A percentile compares a stretch with the other conserved stretches of the same genome.
These are phyloP conservation scores for Cystobasidium onofrii DNA, from an alignment of 768 basidiomycete species.

Conservation along the genomic window DNA sequence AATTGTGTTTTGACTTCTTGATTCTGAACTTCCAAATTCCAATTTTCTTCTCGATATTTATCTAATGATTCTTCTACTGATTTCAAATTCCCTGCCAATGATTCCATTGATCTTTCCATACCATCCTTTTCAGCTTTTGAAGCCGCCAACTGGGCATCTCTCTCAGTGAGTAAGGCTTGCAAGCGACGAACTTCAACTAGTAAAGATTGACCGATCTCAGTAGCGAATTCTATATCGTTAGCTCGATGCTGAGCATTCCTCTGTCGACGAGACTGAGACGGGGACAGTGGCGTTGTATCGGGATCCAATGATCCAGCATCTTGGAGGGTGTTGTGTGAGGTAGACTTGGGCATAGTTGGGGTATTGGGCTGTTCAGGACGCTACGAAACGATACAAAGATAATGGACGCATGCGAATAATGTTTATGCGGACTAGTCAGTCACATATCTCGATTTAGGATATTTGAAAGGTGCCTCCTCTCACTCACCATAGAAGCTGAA, in stretches of 20 bases:
- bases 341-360: slow-evolving; percentile 6
- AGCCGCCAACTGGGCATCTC: slow-evolving; percentile 84
- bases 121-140: slow-evolving; percentile 88
- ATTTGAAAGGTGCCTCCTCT: no score
- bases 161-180: slow-evolving; percentile 79
- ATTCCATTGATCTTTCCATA: slow-evolving; percentile 69
- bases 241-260: slow-evolving; percentile 75
- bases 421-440: no score
- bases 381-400: not conserved
- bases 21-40: slow-evolving; percentile 89
- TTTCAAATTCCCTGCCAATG: slow-evolving; percentile 62
- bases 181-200: slow-evolving; percentile 83
- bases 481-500: slow-evolving; percentile 11
- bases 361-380: not conserved
- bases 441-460: no score
- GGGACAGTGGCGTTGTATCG: slow-evolving; percentile 8
- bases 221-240: slow-evolving; percentile 88
- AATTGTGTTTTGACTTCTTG: slow-evolving; percentile 75
- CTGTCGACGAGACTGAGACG: slow-evolving; percentile 65
- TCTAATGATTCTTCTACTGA: slow-evolving; percentile 76
- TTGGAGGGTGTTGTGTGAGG: not conserved
- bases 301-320: not conserved
- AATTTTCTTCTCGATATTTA: slow-evolving; percentile 96
- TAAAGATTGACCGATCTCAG: slow-evolving; percentile 89
- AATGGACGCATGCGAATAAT: not conserved